Percentiles rank a stretch among this genome's conserved stretches.
Conservation (phyloP, 768 basidiomycete species). For the Boletus eberwhitei region DNA sequence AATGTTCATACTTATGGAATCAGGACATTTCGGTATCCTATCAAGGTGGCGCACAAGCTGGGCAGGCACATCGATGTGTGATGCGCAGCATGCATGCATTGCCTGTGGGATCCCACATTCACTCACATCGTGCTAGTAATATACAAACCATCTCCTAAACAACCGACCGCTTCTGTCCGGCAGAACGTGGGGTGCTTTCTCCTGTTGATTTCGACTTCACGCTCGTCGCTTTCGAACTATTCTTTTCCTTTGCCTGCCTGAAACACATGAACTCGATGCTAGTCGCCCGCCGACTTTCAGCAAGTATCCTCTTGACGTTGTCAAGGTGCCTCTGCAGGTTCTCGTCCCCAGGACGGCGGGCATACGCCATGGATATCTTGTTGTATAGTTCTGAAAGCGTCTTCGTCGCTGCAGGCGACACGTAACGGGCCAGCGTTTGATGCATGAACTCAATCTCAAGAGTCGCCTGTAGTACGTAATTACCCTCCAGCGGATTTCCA, state of each 20-base stretch:
- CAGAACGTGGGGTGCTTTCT: slow-evolving; percentile 13
- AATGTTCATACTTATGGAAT: too few relatives aligned
- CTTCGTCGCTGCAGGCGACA: slow-evolving; percentile 74
- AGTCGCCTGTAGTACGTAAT: slow-evolving; percentile 70
- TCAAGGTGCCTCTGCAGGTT: slow-evolving; percentile 86
- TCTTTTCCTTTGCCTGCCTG: slow-evolving; percentile 58
- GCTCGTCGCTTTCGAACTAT: slow-evolving; percentile 12
- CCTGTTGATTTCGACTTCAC: slow-evolving; percentile 20
- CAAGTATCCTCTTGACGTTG: slow-evolving; percentile 85
- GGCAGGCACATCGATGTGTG: background rate
- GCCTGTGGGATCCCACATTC: too few relatives aligned
- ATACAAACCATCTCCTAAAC: background rate
- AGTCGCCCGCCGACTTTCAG: slow-evolving; percentile 85
- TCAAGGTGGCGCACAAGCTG: background rate
- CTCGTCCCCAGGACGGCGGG: slow-evolving; percentile 78
- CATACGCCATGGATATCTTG: slow-evolving; percentile 91
- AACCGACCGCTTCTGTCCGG: slow-evolving; percentile 20
- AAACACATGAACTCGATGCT: slow-evolving; percentile 96
- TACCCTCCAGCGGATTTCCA: background rate
- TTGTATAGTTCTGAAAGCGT: slow-evolving; percentile 91
- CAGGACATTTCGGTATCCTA: too few relatives aligned
- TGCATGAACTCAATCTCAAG: slow-evolving; percentile 99
- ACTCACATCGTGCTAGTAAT: background rate
- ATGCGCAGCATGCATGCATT: too few relatives aligned
- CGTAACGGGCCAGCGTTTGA: slow-evolving; percentile 88